Conservation (phyloP, 192 early-diverging fungal species). For the Gryganskiella cystojenkinii region DNA sequence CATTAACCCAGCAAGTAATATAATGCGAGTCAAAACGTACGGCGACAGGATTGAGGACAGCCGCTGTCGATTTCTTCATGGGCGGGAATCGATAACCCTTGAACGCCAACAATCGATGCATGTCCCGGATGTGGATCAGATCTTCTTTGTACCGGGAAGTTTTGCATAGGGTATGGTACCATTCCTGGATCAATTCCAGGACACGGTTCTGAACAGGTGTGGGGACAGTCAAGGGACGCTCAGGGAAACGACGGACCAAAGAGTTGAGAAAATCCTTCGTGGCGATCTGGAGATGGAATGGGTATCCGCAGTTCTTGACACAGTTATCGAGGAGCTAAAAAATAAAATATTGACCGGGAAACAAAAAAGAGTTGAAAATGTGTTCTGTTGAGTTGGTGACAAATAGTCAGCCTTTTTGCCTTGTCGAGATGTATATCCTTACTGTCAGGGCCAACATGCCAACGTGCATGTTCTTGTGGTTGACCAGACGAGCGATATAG, state of each 20-base stretch:
- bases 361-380: neutral
- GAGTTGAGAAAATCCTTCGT: slow-evolving; percentile 98
- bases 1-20: too few species aligned
- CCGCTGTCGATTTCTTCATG: slow-evolving; percentile 65
- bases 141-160: slow-evolving; percentile 94
- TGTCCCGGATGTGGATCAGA: slow-evolving; percentile 93
- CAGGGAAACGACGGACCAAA: slow-evolving; percentile 93
- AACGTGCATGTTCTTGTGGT: slow-evolving; percentile 64
- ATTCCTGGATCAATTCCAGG: slow-evolving; percentile 93
- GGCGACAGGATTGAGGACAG: slow-evolving; percentile 70
- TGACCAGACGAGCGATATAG: slow-evolving; percentile 72
- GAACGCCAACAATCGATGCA: slow-evolving; percentile 89
- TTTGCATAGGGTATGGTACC: slow-evolving; percentile 90
- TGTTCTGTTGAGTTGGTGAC: too few species aligned
- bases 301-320: slow-evolving; percentile 99
- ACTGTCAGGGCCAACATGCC: slow-evolving; percentile 75
- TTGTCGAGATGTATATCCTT: too few species aligned
- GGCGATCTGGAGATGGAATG: slow-evolving; percentile 96
- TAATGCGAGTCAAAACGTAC: slow-evolving; percentile 42
- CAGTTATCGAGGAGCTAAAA: slow-evolving; percentile 90
- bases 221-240: slow-evolving; percentile 78
- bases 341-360: neutral
- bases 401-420: too few species aligned
- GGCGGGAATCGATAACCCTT: slow-evolving; percentile 90
- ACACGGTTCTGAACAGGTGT: slow-evolving; percentile 88